Conservation (phyloP, 768 basidiomycete genomes). For the Chalciporus sphaerocephalus region DNA sequence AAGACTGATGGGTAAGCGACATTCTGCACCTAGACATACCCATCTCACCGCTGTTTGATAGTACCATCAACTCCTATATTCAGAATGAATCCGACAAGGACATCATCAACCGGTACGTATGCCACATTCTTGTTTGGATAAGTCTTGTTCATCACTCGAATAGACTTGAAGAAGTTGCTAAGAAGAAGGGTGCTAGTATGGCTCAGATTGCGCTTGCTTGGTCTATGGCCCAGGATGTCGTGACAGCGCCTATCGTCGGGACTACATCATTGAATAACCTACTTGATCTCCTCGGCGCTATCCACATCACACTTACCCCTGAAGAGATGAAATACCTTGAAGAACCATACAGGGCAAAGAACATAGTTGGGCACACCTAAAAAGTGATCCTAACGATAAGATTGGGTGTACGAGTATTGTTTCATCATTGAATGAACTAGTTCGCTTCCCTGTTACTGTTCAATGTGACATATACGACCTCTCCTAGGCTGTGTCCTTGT, state of each 20-base stretch:
- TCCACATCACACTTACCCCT: slow-evolving; percentile 45
- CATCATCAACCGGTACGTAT: slow-evolving; percentile 26
- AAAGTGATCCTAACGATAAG: not conserved
- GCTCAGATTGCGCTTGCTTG: slow-evolving; percentile 42
- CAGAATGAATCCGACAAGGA: slow-evolving; percentile 20
- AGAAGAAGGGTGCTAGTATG: slow-evolving; percentile 37
- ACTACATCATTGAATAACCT: slow-evolving; percentile 49
- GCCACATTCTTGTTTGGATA: slow-evolving; percentile 11
- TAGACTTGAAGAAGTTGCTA: slow-evolving; percentile 40
- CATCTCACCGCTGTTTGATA: slow-evolving; percentile 10
- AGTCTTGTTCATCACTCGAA: not conserved
- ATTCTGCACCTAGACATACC: not conserved
- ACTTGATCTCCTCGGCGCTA: slow-evolving; percentile 45
- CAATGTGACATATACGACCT: too few relatives aligned
- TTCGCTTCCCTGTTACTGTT: too few relatives aligned
- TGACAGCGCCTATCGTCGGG: slow-evolving; percentile 59
- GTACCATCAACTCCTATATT: slow-evolving; percentile 25
- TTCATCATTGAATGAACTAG: too few relatives aligned
- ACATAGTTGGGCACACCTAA: slow-evolving; percentile 43
- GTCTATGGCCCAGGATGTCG: slow-evolving; percentile 41
- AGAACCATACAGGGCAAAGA: slow-evolving; percentile 47
- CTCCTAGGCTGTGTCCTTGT: too few relatives aligned
- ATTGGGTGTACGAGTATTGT: not conserved
- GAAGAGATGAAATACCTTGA: slow-evolving; percentile 57
- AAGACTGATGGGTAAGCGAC: slow-evolving; percentile 20